phyloP scores from a whole-genome alignment of 441 rosid genomes.

The Mallotus japonicus region DNA sequence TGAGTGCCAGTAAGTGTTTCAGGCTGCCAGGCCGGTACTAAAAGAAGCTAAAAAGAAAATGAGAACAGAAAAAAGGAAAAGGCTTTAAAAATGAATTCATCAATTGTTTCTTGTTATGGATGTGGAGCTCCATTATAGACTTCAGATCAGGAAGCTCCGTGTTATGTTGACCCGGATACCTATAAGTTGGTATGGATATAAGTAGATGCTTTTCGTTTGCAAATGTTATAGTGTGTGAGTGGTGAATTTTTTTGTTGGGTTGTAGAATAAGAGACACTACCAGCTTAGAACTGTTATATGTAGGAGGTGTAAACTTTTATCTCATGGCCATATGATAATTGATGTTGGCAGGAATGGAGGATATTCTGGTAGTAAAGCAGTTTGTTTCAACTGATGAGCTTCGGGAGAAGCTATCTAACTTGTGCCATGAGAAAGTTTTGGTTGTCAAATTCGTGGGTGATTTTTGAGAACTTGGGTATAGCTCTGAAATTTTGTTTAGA shows the following conservation, averaged over 20 bases:
- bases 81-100: constrained; percentile 41
- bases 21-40: constrained; percentile 52
- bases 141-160: constrained; percentile 68
- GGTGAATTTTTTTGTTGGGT: not conserved
- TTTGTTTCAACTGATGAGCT: constrained; percentile 90
- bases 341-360: constrained; percentile 99
- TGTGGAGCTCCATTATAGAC: constrained; percentile 98
- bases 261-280: constrained; percentile 92
- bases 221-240: not conserved
- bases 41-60: constrained; percentile 47
- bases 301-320: constrained; percentile 82
- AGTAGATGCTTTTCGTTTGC: not conserved
- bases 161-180: constrained; percentile 59
- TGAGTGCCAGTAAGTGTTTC: constrained; percentile 53
- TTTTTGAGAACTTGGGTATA: not conserved
- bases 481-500: not conserved
- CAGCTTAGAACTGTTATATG: constrained; percentile 90
- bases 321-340: constrained; percentile 96
- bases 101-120: constrained; percentile 67
- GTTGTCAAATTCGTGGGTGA: constrained; percentile 70
- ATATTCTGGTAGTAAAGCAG: constrained; percentile 83
- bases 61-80: constrained; percentile 34
- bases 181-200: constrained; percentile 59
- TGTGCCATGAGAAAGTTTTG: constrained; percentile 77
- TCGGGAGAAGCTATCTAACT: constrained; percentile 77